Percentiles rank a stretch among this genome's conserved stretches.
phyloP scores from a whole-genome alignment of 139 green algal species.

The Chlamydomonas schloesseri region DNA sequence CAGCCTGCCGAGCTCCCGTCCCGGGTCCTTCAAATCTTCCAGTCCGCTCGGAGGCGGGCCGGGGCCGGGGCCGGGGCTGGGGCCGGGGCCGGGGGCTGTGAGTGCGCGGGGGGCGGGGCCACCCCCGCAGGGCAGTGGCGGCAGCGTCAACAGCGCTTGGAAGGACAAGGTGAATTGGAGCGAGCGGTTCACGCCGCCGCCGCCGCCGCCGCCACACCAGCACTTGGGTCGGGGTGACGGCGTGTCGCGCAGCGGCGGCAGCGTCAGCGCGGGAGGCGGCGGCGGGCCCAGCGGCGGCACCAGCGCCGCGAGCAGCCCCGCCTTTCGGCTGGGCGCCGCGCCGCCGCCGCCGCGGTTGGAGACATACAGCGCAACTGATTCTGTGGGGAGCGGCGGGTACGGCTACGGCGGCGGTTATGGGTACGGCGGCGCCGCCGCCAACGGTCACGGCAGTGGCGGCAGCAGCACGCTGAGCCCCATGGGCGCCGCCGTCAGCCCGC shows the following conservation, averaged over 20 bases:
- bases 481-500: background rate
- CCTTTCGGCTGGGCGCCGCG: background rate
- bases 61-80: background rate
- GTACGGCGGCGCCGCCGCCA: background rate
- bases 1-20: background rate
- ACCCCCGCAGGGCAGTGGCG: too few species aligned
- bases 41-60: background rate
- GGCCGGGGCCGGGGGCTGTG: background rate
- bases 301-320: background rate
- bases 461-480: background rate
- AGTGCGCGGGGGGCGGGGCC: too few species aligned
- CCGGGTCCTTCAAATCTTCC: too few species aligned
- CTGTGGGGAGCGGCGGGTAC: background rate
- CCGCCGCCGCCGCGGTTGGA: conserved; percentile 17
- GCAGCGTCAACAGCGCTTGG: background rate
- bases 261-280: background rate
- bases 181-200: background rate
- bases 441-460: background rate
- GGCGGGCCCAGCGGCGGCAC: background rate
- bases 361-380: background rate
- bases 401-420: too few species aligned
- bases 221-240: too few species aligned
- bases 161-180: conserved; percentile 12
- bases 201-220: background rate
- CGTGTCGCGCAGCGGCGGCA: background rate